A percentile compares a stretch with the other conserved stretches of the same genome.
phyloP scores from a whole-genome alignment of 495 filamentous ascomycete genomes.

The Pyrenula aspistea region DNA sequence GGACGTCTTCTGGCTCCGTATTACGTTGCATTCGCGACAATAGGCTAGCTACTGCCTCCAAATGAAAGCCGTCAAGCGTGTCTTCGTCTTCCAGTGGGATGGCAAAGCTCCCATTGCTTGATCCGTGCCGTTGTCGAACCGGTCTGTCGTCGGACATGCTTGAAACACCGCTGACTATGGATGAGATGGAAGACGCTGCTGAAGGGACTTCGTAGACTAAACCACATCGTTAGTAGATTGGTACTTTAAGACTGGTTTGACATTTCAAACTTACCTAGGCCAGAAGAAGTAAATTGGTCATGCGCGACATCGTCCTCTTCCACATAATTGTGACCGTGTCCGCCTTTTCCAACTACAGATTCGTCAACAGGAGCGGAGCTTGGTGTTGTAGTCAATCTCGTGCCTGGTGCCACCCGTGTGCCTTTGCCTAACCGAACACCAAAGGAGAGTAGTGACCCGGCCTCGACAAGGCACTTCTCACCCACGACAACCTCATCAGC shows the following conservation, averaged over 20 bases:
- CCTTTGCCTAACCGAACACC: slow-evolving; percentile 58
- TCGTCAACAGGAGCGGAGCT: slow-evolving; percentile 37
- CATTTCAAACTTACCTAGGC: slow-evolving; percentile 33
- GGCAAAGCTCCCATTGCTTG: slow-evolving; percentile 37
- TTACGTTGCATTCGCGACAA: slow-evolving; percentile 66
- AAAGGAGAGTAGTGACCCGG: slow-evolving; percentile 70
- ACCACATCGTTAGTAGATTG: no score
- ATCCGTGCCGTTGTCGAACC: slow-evolving; percentile 8
- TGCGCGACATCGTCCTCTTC: slow-evolving; percentile 39
- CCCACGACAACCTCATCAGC: slow-evolving; percentile 61
- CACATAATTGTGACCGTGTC: slow-evolving; percentile 36
- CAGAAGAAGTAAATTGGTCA: slow-evolving; percentile 35
- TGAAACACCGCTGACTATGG: slow-evolving; percentile 60
- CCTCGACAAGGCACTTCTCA: slow-evolving; percentile 50
- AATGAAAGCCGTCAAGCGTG: slow-evolving; percentile 62
- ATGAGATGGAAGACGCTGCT: slow-evolving; percentile 60
- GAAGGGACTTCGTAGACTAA: slow-evolving; percentile 58
- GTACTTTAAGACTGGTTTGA: no score
- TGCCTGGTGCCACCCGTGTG: slow-evolving; percentile 34
- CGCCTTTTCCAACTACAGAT: slow-evolving; percentile 28
- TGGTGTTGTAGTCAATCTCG: slow-evolving; percentile 43
- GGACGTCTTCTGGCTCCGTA: slow-evolving; percentile 71
- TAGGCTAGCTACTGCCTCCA: slow-evolving; percentile 74
- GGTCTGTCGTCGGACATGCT: slow-evolving; percentile 27
- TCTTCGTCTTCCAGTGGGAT: slow-evolving; percentile 47